Evolutionary conservation across 2,329 filamentous ascomycete species (phyloP).

Genomic region (Fusarium sp.): DNA sequence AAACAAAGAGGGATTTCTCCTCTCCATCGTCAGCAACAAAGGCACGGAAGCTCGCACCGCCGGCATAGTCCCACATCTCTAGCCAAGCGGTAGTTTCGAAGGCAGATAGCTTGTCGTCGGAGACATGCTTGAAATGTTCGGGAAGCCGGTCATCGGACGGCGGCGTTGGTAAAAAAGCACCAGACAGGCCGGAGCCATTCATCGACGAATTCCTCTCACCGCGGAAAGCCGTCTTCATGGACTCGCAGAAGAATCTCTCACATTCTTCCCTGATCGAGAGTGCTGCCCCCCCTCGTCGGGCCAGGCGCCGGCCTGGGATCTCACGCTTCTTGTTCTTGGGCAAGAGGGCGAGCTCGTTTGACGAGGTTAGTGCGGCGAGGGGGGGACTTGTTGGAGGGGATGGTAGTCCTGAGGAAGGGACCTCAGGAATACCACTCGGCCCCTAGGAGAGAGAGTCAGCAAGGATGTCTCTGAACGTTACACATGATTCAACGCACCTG

Average conservation of each 20-base stretch:
- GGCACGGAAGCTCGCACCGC: conserved; percentile 84
- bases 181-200: conserved; percentile 87
- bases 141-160: conserved; percentile 59
- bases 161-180: conserved; percentile 69
- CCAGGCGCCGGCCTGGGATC: conserved; percentile 54
- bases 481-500: conserved; percentile 63
- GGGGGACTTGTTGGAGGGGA: conserved; percentile 89
- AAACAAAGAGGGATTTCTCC: conserved; percentile 83
- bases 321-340: conserved; percentile 62
- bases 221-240: conserved; percentile 91
- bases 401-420: conserved; percentile 83
- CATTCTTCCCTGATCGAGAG: conserved; percentile 98
- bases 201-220: conserved; percentile 85
- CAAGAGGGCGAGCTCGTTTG: conserved; percentile 72
- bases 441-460: conserved; percentile 58
- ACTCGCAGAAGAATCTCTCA: conserved; percentile 99
- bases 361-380: conserved; percentile 77
- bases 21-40: conserved; percentile 78
- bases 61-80: conserved; percentile 86
- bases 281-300: conserved; percentile 88
- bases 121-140: conserved; percentile 49
- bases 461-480: not conserved
- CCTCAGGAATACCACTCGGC: conserved; percentile 96
- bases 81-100: conserved; percentile 69
- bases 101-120: conserved; percentile 42